A percentile compares a stretch with the other conserved stretches of the same genome.
phyloP scores from a whole-genome alignment of 768 basidiomycete genomes.

The Russula olivacea region DNA sequence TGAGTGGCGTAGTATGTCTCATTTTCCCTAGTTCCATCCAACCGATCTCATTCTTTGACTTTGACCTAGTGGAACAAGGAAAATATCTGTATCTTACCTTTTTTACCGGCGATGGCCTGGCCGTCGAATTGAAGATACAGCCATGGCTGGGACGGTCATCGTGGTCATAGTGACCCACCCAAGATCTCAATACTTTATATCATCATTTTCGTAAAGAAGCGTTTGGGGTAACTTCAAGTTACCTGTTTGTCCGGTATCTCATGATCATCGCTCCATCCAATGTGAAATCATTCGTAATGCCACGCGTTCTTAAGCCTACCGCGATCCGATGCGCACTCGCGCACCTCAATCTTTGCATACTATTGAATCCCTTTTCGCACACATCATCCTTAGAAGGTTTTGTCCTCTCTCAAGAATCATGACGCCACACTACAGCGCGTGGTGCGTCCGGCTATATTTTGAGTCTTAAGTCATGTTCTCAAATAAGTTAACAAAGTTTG shows the following conservation, averaged over 20 bases:
- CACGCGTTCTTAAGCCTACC: too few relatives aligned
- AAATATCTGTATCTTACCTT: conserved; percentile 13
- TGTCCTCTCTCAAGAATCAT: background rate
- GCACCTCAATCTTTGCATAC: too few relatives aligned
- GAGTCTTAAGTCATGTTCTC: too few relatives aligned
- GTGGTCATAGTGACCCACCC: background rate
- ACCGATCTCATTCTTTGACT: background rate
- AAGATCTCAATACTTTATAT: background rate
- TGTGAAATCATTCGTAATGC: too few relatives aligned
- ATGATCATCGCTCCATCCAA: background rate
- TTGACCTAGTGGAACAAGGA: conserved; percentile 18
- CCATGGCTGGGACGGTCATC: background rate
- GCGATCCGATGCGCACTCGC: too few relatives aligned
- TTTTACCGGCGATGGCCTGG: conserved; percentile 17
- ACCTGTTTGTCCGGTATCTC: background rate
- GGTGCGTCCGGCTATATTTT: too few relatives aligned
- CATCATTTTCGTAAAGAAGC: too few relatives aligned
- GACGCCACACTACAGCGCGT: too few relatives aligned
- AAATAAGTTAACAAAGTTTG: too few relatives aligned
- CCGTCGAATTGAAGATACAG: background rate
- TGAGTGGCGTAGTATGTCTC: conserved; percentile 28
- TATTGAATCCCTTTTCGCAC: too few relatives aligned
- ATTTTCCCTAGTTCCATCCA: background rate
- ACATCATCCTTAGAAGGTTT: too few relatives aligned
- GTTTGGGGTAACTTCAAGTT: too few relatives aligned